Conservation (phyloP, 441 rosid species). For the Arabidopsis hybrid region DNA sequence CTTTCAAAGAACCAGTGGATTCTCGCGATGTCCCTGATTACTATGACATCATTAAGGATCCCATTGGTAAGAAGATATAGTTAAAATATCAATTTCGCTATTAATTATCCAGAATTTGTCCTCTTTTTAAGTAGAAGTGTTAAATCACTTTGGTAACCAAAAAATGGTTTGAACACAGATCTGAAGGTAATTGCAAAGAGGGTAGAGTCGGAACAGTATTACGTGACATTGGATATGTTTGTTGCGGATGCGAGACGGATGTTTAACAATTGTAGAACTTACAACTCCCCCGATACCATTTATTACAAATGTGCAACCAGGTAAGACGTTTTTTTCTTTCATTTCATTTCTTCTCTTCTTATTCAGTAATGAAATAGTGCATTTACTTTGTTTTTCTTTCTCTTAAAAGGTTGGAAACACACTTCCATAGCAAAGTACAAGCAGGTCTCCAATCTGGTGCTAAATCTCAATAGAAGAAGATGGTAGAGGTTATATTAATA, state of each 20-base stretch:
- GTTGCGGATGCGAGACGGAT: slow-evolving; percentile 92
- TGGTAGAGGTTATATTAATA: too few species aligned
- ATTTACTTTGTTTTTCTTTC: background rate
- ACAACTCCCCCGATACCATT: slow-evolving; percentile 92
- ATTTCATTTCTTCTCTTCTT: background rate
- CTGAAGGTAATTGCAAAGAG: slow-evolving; percentile 89
- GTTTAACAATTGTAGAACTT: slow-evolving; percentile 88
- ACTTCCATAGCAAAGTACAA: slow-evolving; percentile 87
- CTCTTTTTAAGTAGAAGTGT: background rate
- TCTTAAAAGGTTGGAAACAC: slow-evolving; percentile 67
- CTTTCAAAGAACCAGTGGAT: slow-evolving; percentile 98
- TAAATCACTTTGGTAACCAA: background rate
- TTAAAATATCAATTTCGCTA: background rate
- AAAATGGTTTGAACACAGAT: slow-evolving; percentile 58
- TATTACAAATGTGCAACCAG: slow-evolving; percentile 90
- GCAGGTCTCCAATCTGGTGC: slow-evolving; percentile 68
- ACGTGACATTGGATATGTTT: slow-evolving; percentile 97
- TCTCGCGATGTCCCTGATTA: slow-evolving; percentile 97
- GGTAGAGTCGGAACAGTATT: slow-evolving; percentile 94
- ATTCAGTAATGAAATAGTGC: slow-evolving; percentile 13
- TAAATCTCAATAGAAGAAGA: slow-evolving; percentile 59
- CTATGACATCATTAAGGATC: slow-evolving; percentile 96
- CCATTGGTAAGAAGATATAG: slow-evolving; percentile 79
- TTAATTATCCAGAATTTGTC: slow-evolving; percentile 1
- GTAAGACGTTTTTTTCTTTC: slow-evolving; percentile 40